Percentiles rank a stretch among this genome's conserved stretches.
phyloP scores from a whole-genome alignment of 2,329 filamentous ascomycete species.

The Coniochaeta sp. region DNA sequence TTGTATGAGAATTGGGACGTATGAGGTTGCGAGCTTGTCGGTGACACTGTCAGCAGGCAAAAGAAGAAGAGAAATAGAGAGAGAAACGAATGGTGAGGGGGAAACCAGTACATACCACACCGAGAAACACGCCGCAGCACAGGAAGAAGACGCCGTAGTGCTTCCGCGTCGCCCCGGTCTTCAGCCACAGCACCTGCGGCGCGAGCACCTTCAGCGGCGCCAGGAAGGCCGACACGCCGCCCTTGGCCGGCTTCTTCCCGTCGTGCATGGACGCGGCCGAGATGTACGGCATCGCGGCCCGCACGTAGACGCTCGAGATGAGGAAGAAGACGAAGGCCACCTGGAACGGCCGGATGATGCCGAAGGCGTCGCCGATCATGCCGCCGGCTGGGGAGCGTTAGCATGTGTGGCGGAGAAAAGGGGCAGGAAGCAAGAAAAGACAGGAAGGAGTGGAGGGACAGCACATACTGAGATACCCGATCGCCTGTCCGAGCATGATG shows the following conservation, averaged over 20 bases:
- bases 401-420: too few species aligned
- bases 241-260: conserved; percentile 19
- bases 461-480: conserved; percentile 52
- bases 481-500: conserved; percentile 59
- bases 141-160: conserved; percentile 59
- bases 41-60: neutral
- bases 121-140: conserved; percentile 58
- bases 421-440: neutral
- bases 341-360: conserved; percentile 58
- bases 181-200: conserved; percentile 46
- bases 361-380: conserved; percentile 54
- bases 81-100: too few species aligned
- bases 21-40: conserved; percentile 54
- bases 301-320: conserved; percentile 32
- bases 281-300: conserved; percentile 40
- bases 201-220: conserved; percentile 56
- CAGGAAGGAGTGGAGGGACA: too few species aligned
- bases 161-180: conserved; percentile 39
- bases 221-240: conserved; percentile 46
- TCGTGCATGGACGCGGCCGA: conserved; percentile 31
- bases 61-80: too few species aligned
- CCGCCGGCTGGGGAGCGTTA: conserved; percentile 43
- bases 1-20: conserved; percentile 54
- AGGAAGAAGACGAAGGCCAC: conserved; percentile 53
- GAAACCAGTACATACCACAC: conserved; percentile 38